phyloP scores from a whole-genome alignment of 108 stramenopile genomes.

The Conticribra weissflogii region DNA sequence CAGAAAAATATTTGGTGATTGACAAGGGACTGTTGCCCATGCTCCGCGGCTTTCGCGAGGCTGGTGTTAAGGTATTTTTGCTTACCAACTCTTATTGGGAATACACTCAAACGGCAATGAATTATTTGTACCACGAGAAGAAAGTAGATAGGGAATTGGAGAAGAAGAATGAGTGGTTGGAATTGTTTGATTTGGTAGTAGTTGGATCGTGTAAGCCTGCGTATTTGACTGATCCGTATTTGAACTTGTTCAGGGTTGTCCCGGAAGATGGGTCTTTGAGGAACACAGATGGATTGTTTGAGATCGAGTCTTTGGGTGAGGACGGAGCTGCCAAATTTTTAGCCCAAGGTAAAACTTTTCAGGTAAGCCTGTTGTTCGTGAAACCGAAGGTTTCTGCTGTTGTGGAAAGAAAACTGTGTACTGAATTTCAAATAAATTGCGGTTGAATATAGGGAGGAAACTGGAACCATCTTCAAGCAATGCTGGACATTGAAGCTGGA shows the following conservation, averaged over 20 bases:
- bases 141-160: slow-evolving; percentile 66
- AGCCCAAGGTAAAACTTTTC: slow-evolving; percentile 86
- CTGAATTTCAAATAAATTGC: too few relatives aligned
- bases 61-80: slow-evolving; percentile 91
- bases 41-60: slow-evolving; percentile 71
- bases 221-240: slow-evolving; percentile 85
- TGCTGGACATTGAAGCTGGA: slow-evolving; percentile 88
- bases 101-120: slow-evolving; percentile 95
- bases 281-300: slow-evolving; percentile 92
- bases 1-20: slow-evolving; percentile 85
- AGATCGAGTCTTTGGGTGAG: slow-evolving; percentile 79
- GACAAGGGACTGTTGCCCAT: slow-evolving; percentile 90
- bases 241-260: slow-evolving; percentile 89
- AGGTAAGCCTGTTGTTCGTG: slow-evolving; percentile 19
- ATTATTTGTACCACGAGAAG: slow-evolving; percentile 70
- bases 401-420: too few relatives aligned
- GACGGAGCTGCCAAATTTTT: slow-evolving; percentile 83
- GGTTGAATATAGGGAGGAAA: slow-evolving; percentile 90
- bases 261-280: slow-evolving; percentile 74
- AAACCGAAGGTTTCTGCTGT: background rate
- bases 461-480: slow-evolving; percentile 91
- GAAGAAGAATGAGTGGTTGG: slow-evolving; percentile 89
- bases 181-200: slow-evolving; percentile 94
- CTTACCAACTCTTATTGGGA: slow-evolving; percentile 96
- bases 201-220: slow-evolving; percentile 92